These are phyloP conservation scores for Elsinoe batatas DNA, from an alignment of 2,329 filamentous ascomycete genomes.

Conservation along the genomic window DNA sequence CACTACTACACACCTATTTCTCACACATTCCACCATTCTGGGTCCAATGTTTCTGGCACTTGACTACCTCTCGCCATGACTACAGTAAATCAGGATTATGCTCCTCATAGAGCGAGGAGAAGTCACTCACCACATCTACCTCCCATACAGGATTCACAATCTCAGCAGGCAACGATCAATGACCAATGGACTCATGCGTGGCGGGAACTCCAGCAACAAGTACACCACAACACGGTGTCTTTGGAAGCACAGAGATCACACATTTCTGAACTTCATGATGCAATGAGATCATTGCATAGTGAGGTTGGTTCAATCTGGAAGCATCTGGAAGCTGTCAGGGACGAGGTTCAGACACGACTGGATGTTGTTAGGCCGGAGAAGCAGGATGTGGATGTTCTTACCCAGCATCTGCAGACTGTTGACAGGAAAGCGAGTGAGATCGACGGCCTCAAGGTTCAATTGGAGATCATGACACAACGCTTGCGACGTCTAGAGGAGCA, in stretches of 20 bases:
- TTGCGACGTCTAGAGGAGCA: slow-evolving; percentile 29
- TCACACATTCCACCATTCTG: background rate
- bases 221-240: slow-evolving; percentile 36
- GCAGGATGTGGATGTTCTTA: slow-evolving; percentile 36
- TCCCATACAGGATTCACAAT: slow-evolving; percentile 9
- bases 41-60: background rate
- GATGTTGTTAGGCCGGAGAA: slow-evolving; percentile 21
- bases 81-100: slow-evolving; percentile 12
- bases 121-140: slow-evolving; percentile 13
- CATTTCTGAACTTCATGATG: slow-evolving; percentile 31
- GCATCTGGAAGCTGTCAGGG: slow-evolving; percentile 28
- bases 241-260: slow-evolving; percentile 33
- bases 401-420: slow-evolving; percentile 31
- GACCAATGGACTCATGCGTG: slow-evolving; percentile 32
- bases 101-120: background rate
- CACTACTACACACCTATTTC: background rate
- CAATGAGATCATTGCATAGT: slow-evolving; percentile 30
- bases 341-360: slow-evolving; percentile 26
- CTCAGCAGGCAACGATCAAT: slow-evolving; percentile 14
- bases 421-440: slow-evolving; percentile 37
- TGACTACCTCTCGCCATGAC: background rate
- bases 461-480: slow-evolving; percentile 40
- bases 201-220: slow-evolving; percentile 38
- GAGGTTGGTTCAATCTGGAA: slow-evolving; percentile 29
- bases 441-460: slow-evolving; percentile 36